Base-by-base conservation (phyloP, 768 basidiomycete species). In the Suillus clintonianus region DNA sequence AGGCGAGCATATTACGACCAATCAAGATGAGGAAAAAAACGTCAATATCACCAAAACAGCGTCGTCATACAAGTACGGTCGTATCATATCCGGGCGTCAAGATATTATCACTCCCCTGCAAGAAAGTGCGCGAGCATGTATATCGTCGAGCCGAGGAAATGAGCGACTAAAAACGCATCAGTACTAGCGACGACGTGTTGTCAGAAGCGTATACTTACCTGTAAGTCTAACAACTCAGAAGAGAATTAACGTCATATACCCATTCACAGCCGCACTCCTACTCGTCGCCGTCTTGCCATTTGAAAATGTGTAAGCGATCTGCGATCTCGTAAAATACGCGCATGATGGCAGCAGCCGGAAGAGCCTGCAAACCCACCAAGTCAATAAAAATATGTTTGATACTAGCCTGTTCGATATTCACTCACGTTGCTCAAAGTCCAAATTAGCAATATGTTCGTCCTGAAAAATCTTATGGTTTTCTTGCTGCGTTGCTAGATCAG, bases 71-170 rank as follows among this genome's bases (percentile, higher is more conserved):
- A 53, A 32, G 51, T 53, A 27, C 27, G 27, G 27, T 32, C 51
- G 30, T 53, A 34, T 32, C 32, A 2, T 53, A 53, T 32, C 15
- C 11, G 1, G 13, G 24, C 19, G 8, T 22, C 27, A 8, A 17
- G 9, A 36, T 17, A 34, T 24, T 0, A 37, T 72, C 86, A 97
- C 80, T 96, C 95, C 66, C 95, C 93, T 32, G 92, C 91, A 74
- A 97, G 95, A 61, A 97, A 71, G 17, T 95, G 86, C 24, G 97
- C 81, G 59, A 95, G 71, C 85, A 98, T 87, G 70, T 98, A 97
- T 41, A 81, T 77, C 59, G 91, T 86, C 13, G 89, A 89, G 1
- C 95, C 95, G 5, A 92, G 68, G 73, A 97, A 97, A 9, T 95
- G 88, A 57, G 96, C 80, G 57, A 94, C 94, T 96, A 65, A 42